Conservation (phyloP, 2,329 filamentous ascomycete genomes). For the Ciborinia camelliae region DNA sequence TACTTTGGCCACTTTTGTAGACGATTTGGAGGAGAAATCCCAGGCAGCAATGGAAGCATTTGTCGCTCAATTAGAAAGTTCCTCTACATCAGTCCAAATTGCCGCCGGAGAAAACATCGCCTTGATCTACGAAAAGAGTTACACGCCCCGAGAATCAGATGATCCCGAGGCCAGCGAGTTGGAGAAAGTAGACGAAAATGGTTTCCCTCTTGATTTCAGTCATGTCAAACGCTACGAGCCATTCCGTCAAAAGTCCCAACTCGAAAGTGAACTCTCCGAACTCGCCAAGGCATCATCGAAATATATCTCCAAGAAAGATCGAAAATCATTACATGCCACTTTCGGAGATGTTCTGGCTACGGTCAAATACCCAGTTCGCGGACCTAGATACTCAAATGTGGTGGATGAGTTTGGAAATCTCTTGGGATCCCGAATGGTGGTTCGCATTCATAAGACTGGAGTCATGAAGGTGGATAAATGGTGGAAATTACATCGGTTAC, state of each 20-base stretch:
- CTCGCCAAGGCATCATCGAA: slow-evolving; percentile 59
- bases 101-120: slow-evolving; percentile 71
- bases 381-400: slow-evolving; percentile 63
- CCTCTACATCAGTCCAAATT: slow-evolving; percentile 59
- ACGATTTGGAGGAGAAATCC: slow-evolving; percentile 62
- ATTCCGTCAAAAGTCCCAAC: slow-evolving; percentile 60
- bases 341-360: slow-evolving; percentile 65
- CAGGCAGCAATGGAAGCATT: slow-evolving; percentile 65
- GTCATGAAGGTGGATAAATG: slow-evolving; percentile 65
- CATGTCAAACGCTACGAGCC: slow-evolving; percentile 63
- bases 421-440: slow-evolving; percentile 59
- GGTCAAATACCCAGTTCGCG: slow-evolving; percentile 62
- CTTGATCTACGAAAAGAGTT: slow-evolving; percentile 64
- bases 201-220: slow-evolving; percentile 39
- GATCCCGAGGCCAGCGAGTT: slow-evolving; percentile 44
- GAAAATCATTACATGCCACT: slow-evolving; percentile 61
- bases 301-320: slow-evolving; percentile 62
- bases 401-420: slow-evolving; percentile 56
- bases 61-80: slow-evolving; percentile 65
- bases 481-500: slow-evolving; percentile 68
- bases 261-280: slow-evolving; percentile 56
- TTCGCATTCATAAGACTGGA: slow-evolving; percentile 57
- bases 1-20: slow-evolving; percentile 61
- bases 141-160: slow-evolving; percentile 45
- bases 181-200: slow-evolving; percentile 37